Base-by-base conservation (phyloP, 805 yeast species). In the Ogataea philodendri region DNA sequence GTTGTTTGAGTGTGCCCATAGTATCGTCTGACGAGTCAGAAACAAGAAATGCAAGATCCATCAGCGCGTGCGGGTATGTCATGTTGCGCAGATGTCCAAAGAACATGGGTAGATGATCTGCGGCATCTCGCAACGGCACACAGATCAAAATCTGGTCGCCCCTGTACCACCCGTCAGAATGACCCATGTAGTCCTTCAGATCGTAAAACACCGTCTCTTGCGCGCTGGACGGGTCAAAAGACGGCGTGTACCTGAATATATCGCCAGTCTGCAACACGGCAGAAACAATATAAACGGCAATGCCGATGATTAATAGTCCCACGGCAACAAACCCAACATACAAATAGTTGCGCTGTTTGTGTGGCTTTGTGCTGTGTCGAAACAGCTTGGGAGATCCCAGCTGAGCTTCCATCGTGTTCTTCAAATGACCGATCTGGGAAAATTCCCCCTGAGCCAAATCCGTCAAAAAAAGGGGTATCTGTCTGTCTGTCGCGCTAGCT, bases 11-110 rank as follows among this genome's bases (percentile, higher is more conserved):
- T 31, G 72, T 74, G 20, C 76, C 82, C 76, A 89, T 70, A 10
- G 97, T 90, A 52, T 84, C 79, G 62, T 89, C 97, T 15, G 82
- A 77, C 1, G 96, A 84, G 62, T 90, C 97, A 30, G 93, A 81
- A 3, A 90, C 95, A 53, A 90, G 63, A 54, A 90, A 90, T 14
- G 96, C 78, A 48, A 75, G 60, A 49, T 75, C 81, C 26, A 75
- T 72, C 44, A 74, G 57, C 42, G 67, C 55, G 49, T 75, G 81
- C 10, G 81, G 81, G 45, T 75, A 75, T 5, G 80, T 70, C 59
- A 75, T 62, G 55, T 75, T 74, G 39, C 54, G 55, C 76, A 75
- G 66, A 49, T 74, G 79, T 22, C 70, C 65, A 46, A 75, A 75
- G 46, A 75, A 75, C 81, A 75, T 75, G 22, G 81, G 80, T 49